phyloP scores from a whole-genome alignment of 305 asterid species.

The Euphrasia arctica region DNA sequence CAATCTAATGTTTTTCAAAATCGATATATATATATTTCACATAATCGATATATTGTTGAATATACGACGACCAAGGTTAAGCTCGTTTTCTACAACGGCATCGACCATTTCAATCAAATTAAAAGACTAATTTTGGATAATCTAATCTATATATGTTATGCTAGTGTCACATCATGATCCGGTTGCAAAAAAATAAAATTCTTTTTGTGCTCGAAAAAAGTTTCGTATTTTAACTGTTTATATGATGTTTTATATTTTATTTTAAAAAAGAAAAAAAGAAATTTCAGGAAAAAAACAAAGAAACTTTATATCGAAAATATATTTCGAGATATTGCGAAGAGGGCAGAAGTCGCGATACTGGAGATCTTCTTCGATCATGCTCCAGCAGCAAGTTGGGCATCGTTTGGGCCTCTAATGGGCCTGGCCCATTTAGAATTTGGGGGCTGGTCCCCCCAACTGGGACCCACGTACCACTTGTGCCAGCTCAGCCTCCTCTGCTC shows the following conservation, averaged over 20 bases:
- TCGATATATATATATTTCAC: too few species aligned
- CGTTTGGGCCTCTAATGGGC: constrained; percentile 15
- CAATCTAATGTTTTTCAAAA: too few species aligned
- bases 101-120: too few species aligned
- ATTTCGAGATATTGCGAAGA: too few species aligned
- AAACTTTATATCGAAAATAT: background rate
- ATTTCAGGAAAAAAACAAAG: background rate
- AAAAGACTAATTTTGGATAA: background rate
- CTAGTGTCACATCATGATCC: background rate
- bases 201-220: background rate
- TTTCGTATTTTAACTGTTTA: too few species aligned
- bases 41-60: too few species aligned
- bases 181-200: too few species aligned
- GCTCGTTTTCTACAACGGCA: too few species aligned
- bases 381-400: constrained; percentile 24
- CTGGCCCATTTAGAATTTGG: constrained; percentile 3
- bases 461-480: constrained; percentile 35
- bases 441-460: constrained; percentile 23
- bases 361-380: constrained; percentile 47
- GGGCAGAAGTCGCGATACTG: background rate
- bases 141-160: background rate
- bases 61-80: too few species aligned
- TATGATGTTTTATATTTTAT: too few species aligned
- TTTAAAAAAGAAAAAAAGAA: too few species aligned
- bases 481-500: constrained; percentile 31